These are phyloP conservation scores for Diplodia sapinea DNA, from an alignment of 2,329 filamentous ascomycete species.

Conservation along the genomic window DNA sequence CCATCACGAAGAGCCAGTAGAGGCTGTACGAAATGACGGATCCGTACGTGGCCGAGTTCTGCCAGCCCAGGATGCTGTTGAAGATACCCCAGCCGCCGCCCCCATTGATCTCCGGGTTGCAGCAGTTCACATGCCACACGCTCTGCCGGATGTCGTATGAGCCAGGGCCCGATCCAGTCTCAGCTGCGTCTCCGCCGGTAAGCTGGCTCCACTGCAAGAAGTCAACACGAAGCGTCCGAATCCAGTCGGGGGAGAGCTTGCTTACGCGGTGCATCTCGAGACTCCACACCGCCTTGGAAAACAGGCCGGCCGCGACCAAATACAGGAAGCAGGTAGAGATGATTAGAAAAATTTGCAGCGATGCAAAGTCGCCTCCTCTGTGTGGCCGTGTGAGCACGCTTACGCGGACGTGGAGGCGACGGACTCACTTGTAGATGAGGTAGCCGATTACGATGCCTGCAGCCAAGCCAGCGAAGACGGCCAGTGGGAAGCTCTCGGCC, in stretches of 20 bases:
- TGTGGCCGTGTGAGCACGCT: background rate
- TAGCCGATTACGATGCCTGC: conserved; percentile 73
- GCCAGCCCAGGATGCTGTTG: conserved; percentile 85
- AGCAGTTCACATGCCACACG: conserved; percentile 88
- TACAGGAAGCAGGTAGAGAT: conserved; percentile 83
- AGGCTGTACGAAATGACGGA: conserved; percentile 86
- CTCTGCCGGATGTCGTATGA: conserved; percentile 79
- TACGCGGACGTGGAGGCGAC: too few species aligned
- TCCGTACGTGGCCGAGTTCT: conserved; percentile 85
- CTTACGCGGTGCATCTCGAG: conserved; percentile 66
- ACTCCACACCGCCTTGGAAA: conserved; percentile 77
- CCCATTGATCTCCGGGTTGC: conserved; percentile 73
- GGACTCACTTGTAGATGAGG: conserved; percentile 74
- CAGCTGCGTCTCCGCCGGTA: conserved; percentile 67
- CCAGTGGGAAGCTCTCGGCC: conserved; percentile 76
- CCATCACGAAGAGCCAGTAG: conserved; percentile 79
- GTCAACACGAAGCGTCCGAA: conserved; percentile 24
- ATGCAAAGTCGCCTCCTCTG: conserved; percentile 67
- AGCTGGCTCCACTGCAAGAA: conserved; percentile 64
- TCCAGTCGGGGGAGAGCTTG: conserved; percentile 4
- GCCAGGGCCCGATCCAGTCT: conserved; percentile 70
- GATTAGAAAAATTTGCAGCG: conserved; percentile 79
- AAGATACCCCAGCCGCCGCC: conserved; percentile 86
- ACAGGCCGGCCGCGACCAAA: conserved; percentile 80
- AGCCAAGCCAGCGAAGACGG: conserved; percentile 73